These are phyloP conservation scores for Penicillium malachiteum DNA, from an alignment of 495 filamentous ascomycete species.

Conservation along the genomic window DNA sequence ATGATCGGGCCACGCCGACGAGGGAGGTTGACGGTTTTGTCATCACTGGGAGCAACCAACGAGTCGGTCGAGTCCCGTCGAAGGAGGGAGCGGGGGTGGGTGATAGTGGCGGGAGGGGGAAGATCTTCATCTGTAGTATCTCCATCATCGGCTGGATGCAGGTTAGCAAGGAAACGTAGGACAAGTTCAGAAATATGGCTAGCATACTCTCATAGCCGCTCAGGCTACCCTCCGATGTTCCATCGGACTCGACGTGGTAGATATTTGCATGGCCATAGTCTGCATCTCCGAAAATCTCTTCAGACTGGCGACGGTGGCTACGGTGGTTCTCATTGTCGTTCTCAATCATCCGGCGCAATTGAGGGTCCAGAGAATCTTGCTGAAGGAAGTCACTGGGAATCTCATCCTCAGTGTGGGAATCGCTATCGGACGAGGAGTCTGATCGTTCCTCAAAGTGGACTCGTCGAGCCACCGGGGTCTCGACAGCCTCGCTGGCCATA, in stretches of 20 bases:
- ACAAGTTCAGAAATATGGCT: constrained; percentile 12
- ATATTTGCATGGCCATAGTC: constrained; percentile 49
- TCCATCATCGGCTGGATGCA: constrained; percentile 66
- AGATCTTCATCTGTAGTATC: constrained; percentile 85
- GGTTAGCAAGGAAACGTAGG: constrained; percentile 51
- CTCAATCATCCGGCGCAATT: constrained; percentile 68
- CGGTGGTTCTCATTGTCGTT: constrained; percentile 46
- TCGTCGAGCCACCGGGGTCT: constrained; percentile 44
- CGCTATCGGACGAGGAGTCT: constrained; percentile 53
- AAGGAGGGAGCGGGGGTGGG: constrained; percentile 55
- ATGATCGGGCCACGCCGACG: constrained; percentile 55
- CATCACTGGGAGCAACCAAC: constrained; percentile 41
- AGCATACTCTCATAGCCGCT: constrained; percentile 78
- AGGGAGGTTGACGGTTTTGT: constrained; percentile 51
- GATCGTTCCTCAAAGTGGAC: constrained; percentile 52
- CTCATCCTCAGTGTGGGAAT: constrained; percentile 54
- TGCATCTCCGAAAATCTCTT: constrained; percentile 45
- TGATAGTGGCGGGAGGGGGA: constrained; percentile 55
- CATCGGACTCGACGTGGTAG: constrained; percentile 53
- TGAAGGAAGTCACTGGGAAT: constrained; percentile 72
- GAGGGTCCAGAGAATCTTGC: constrained; percentile 66
- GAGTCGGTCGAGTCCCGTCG: constrained; percentile 54
- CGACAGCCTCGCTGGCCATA: constrained; percentile 43
- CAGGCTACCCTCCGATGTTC: constrained; percentile 54
- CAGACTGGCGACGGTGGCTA: constrained; percentile 45